These are phyloP conservation scores for Pterula multifida DNA, from an alignment of 1,284 basidiomycete genomes.

Conservation along the genomic window DNA sequence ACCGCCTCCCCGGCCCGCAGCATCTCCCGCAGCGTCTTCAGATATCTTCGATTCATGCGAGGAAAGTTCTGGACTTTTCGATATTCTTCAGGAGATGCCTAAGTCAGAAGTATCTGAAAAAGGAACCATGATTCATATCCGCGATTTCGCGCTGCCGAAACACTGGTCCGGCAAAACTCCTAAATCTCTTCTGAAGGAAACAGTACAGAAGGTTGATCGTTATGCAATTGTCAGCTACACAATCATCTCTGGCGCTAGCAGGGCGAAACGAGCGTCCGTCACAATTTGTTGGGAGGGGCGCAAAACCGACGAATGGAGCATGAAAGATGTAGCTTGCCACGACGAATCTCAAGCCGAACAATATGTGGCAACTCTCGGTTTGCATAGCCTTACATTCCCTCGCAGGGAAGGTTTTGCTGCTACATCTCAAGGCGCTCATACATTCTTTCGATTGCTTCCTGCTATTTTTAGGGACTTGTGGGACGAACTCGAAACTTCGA, in stretches of 20 bases:
- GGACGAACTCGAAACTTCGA: constrained; percentile 74
- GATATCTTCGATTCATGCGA: constrained; percentile 49
- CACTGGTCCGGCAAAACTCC: constrained; percentile 70
- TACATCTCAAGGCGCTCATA: constrained; percentile 29
- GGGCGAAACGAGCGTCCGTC: constrained; percentile 62
- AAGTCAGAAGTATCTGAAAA: constrained; percentile 34
- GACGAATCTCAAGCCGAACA: constrained; percentile 79
- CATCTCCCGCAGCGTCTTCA: constrained; percentile 5
- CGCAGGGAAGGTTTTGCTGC: constrained; percentile 48
- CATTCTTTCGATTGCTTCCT: constrained; percentile 69
- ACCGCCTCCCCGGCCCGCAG: constrained; percentile 5
- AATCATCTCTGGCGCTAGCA: constrained; percentile 50
- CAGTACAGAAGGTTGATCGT: constrained; percentile 54
- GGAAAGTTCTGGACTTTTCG: constrained; percentile 54
- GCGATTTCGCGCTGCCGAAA: constrained; percentile 74
- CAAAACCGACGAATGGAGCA: constrained; percentile 60
- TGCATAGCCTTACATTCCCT: constrained; percentile 66
- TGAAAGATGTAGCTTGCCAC: constrained; percentile 80
- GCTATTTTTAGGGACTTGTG: constrained; percentile 81
- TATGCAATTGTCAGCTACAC: constrained; percentile 67
- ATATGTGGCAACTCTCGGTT: constrained; percentile 79
- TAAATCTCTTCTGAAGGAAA: constrained; percentile 55
- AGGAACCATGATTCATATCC: constrained; percentile 50
- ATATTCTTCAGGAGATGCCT: constrained; percentile 64
- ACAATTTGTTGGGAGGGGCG: constrained; percentile 63